Conservation (phyloP, 495 filamentous ascomycete genomes). For the Aspergillus sparsus region DNA sequence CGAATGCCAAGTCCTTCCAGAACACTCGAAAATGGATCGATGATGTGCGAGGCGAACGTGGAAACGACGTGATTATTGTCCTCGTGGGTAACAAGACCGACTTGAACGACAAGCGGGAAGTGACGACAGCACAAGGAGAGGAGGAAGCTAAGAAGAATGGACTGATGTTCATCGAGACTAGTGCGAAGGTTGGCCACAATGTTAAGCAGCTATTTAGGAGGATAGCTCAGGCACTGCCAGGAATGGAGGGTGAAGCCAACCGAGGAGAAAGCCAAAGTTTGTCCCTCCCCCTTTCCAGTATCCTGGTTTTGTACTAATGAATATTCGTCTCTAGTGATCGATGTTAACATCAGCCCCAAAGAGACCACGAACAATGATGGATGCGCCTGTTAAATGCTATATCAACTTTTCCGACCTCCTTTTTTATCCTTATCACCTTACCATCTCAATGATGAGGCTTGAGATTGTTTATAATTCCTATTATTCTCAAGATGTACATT, state of each 20-base stretch:
- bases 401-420: constrained; percentile 5
- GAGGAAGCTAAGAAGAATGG: constrained; percentile 98
- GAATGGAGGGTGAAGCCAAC: constrained; percentile 88
- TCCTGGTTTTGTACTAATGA: constrained; percentile 18
- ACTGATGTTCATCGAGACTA: constrained; percentile 97
- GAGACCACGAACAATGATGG: constrained; percentile 72
- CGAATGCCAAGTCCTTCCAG: constrained; percentile 93
- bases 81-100: constrained; percentile 99
- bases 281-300: constrained; percentile 21
- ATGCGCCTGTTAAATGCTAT: constrained; percentile 67
- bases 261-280: constrained; percentile 64
- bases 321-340: constrained; percentile 67
- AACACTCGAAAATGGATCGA: constrained; percentile 99
- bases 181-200: constrained; percentile 96
- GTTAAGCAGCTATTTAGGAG: constrained; percentile 95
- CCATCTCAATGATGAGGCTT: constrained; percentile 36
- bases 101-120: constrained; percentile 94
- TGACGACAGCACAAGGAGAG: constrained; percentile 91
- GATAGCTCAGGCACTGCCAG: constrained; percentile 95
- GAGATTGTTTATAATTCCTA: constrained; percentile 46
- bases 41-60: constrained; percentile 93
- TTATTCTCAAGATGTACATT: constrained; percentile 48
- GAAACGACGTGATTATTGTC: constrained; percentile 98
- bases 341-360: constrained; percentile 84
- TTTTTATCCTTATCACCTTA: constrained; percentile 3